These are phyloP conservation scores for Aegilops sharonensis DNA, from an alignment of 176 grass and related monocot species.

Conservation along the genomic window DNA sequence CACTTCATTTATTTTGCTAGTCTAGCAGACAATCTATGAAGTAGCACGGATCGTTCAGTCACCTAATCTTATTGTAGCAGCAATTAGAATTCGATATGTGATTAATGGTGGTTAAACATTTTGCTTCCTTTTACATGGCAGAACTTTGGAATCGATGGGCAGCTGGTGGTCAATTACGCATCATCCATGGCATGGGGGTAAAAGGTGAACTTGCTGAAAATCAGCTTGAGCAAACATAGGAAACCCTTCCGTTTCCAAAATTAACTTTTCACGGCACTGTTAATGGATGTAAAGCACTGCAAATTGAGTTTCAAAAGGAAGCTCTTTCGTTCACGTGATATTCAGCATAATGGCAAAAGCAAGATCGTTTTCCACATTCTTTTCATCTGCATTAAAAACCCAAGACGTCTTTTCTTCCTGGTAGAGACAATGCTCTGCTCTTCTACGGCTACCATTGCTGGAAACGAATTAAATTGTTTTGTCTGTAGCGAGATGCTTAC, in stretches of 20 bases:
- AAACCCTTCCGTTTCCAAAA: background rate
- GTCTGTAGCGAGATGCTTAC: slow-evolving; percentile 9
- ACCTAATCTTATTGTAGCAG: background rate
- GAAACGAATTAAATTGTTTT: background rate
- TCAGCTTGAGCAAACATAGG: background rate
- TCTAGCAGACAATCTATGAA: background rate
- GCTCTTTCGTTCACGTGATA: background rate
- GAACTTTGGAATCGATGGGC: slow-evolving; percentile 71
- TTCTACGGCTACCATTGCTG: background rate
- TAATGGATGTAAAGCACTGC: background rate
- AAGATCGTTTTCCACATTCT: background rate
- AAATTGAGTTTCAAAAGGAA: background rate
- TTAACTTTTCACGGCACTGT: background rate
- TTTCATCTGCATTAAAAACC: background rate
- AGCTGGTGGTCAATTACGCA: slow-evolving; percentile 61
- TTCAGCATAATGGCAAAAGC: background rate
- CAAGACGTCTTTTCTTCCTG: background rate
- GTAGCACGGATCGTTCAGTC: background rate
- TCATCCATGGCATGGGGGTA: slow-evolving; percentile 74
- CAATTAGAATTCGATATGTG: background rate
- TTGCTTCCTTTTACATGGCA: slow-evolving; percentile 17
- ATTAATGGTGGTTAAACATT: background rate
- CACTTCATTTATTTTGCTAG: background rate
- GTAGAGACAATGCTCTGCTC: background rate
- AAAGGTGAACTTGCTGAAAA: background rate